Evolutionary conservation across 2,329 filamentous ascomycete species (phyloP).

Genomic region (Penicillium glabrum): DNA sequence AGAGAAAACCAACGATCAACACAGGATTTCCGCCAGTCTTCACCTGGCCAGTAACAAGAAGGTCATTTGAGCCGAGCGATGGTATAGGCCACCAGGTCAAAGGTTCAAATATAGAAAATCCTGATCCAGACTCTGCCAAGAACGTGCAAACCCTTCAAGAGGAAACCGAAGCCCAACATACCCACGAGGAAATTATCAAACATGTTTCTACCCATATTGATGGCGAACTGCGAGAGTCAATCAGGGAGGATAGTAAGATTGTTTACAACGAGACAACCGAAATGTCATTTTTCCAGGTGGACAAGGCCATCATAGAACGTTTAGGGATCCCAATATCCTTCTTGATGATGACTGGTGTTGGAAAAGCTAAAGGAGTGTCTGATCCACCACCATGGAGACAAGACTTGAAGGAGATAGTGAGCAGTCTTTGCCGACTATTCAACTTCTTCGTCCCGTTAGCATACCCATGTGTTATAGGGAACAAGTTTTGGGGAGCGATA

Average conservation of each 20-base stretch:
- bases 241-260: rapidly evolving
- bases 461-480: background rate
- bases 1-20: background rate
- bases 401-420: background rate
- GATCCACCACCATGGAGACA: background rate
- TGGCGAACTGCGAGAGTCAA: background rate
- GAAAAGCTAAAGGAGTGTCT: background rate
- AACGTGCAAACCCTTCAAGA: background rate
- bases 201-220: background rate
- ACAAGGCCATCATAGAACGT: background rate
- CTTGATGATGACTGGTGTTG: background rate
- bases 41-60: background rate
- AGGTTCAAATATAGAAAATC: background rate
- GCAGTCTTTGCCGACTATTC: background rate
- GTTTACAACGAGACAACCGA: background rate
- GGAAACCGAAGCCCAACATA: background rate
- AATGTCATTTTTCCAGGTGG: background rate
- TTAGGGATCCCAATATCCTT: background rate
- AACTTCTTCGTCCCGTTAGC: background rate
- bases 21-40: background rate
- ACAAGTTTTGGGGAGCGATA: background rate
- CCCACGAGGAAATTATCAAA: background rate
- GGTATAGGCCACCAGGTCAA: background rate
- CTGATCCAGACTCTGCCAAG: background rate
- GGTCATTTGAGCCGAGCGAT: background rate